Evolutionary conservation across 2,329 filamentous ascomycete genomes (phyloP).

Genomic region (Coniochaeta sp.): DNA sequence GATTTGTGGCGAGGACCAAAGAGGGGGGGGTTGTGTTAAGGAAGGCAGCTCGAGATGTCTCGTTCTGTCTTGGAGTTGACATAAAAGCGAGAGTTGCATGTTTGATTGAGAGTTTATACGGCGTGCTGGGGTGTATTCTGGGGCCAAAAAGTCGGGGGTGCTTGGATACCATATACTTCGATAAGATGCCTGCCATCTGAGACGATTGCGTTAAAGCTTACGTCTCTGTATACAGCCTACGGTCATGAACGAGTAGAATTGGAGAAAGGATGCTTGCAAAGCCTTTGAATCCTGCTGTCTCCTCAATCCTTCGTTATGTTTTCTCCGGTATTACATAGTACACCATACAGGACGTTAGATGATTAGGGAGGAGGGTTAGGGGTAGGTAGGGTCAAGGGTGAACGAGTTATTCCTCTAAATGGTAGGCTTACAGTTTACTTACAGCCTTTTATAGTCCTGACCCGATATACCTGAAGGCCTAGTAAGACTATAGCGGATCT

Average conservation of each 20-base stretch:
- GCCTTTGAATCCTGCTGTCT: not conserved
- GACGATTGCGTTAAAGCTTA: not conserved
- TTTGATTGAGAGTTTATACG: not conserved
- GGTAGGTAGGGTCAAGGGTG: not conserved
- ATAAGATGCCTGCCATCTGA: not conserved
- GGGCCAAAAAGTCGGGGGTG: not conserved
- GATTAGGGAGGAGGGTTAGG: not conserved
- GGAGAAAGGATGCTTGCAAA: no score
- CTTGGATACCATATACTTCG: not conserved
- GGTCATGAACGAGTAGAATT: not conserved
- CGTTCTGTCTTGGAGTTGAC: not conserved
- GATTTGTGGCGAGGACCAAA: not conserved
- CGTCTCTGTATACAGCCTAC: not conserved
- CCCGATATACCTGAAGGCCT: not conserved
- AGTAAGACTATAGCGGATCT: not conserved
- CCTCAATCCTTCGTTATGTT: not conserved
- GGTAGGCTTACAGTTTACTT: not conserved
- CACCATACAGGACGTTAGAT: no score
- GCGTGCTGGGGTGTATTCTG: not conserved
- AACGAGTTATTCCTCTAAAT: not conserved
- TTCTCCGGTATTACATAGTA: not conserved
- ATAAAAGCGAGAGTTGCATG: not conserved
- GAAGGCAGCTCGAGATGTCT: no score
- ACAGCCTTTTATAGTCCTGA: not conserved
- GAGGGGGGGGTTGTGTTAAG: no score